Evolutionary conservation across 1,139 yeast species (phyloP).

Genomic region (Geotrichum aggregatum): DNA sequence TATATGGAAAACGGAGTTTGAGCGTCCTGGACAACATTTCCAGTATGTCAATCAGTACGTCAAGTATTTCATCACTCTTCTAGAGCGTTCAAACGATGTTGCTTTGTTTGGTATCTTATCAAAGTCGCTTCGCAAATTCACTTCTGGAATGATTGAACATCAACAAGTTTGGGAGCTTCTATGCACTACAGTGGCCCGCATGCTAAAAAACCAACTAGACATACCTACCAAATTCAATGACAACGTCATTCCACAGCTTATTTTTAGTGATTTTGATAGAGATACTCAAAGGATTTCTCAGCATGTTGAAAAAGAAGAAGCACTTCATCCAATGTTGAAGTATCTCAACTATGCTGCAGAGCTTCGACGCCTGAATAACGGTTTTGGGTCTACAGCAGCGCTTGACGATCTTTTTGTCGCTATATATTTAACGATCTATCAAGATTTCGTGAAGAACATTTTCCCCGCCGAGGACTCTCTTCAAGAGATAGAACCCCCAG

Average conservation of each 20-base stretch:
- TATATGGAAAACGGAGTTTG: slow-evolving; percentile 91
- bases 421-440: slow-evolving; percentile 51
- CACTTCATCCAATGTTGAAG: slow-evolving; percentile 24
- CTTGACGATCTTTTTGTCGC: slow-evolving; percentile 72
- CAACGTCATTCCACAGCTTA: slow-evolving; percentile 45
- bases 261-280: slow-evolving; percentile 45
- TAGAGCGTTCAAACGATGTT: slow-evolving; percentile 54
- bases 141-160: slow-evolving; percentile 65
- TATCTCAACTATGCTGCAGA: slow-evolving; percentile 54
- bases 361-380: slow-evolving; percentile 68
- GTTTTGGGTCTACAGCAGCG: slow-evolving; percentile 74
- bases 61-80: slow-evolving; percentile 55
- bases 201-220: slow-evolving; percentile 47
- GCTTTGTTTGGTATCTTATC: slow-evolving; percentile 56
- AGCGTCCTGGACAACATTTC: slow-evolving; percentile 91
- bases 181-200: slow-evolving; percentile 48
- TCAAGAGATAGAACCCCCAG: background rate
- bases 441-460: slow-evolving; percentile 21
- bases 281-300: slow-evolving; percentile 27
- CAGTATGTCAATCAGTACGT: slow-evolving; percentile 71
- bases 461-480: slow-evolving; percentile 1
- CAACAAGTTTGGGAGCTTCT: slow-evolving; percentile 60
- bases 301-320: slow-evolving; percentile 25
- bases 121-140: slow-evolving; percentile 69
- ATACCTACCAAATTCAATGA: slow-evolving; percentile 55